Evolutionary conservation across 2,329 filamentous ascomycete genomes (phyloP).

Genomic region (Colletotrichum simmondsii): DNA sequence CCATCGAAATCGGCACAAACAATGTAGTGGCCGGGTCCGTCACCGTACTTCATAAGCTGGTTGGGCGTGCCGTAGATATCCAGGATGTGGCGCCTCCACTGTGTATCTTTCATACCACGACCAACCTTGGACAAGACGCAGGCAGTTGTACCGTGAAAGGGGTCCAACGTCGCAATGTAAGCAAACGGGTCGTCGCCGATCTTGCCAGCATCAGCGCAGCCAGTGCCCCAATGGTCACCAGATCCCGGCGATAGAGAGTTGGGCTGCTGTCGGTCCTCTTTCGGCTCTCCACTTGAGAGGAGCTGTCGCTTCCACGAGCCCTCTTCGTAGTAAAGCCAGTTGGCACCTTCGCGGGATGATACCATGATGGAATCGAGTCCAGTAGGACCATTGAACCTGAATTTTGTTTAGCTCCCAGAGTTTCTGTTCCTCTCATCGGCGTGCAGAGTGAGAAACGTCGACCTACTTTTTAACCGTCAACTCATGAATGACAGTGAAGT

Average conservation of each 20-base stretch:
- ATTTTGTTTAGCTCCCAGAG: background rate
- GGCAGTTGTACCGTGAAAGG: background rate
- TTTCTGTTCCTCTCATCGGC: accelerated
- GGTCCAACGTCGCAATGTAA: background rate
- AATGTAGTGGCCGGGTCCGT: background rate
- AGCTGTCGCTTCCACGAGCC: background rate
- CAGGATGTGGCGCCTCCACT: background rate
- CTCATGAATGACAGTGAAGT: background rate
- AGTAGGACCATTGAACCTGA: background rate
- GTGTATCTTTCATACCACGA: background rate
- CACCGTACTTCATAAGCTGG: background rate
- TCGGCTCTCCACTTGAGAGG: background rate
- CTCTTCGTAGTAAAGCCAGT: background rate
- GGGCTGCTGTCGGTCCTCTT: background rate
- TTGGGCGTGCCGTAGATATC: background rate
- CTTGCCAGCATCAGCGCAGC: background rate
- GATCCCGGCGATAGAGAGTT: background rate
- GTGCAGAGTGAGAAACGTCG: background rate
- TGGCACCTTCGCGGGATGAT: background rate
- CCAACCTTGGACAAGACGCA: background rate
- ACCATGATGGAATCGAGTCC: background rate
- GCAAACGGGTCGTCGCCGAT: background rate
- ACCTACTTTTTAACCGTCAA: background rate
- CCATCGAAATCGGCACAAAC: background rate
- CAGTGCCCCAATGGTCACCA: background rate